Evolutionary conservation across 352 stramenopile genomes (phyloP), one percentile per base, ranked within the genome.

Genomic region (Globisporangium carolinianum): DNA sequence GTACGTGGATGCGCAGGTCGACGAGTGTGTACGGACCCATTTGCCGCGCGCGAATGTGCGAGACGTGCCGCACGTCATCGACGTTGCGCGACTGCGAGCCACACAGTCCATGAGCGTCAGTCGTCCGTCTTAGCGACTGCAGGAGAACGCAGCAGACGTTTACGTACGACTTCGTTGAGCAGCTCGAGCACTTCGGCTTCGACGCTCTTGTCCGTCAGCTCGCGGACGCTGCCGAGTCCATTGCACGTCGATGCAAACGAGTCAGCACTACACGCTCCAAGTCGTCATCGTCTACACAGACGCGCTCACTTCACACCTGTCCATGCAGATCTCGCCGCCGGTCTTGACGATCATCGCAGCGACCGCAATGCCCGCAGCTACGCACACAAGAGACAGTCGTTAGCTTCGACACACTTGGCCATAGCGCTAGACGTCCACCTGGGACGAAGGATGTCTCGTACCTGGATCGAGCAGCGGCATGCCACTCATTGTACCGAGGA

Each of bases 301-400:
- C 24, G 2, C 24, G 24, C 24, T 32, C 24, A 32, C 24, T 32
- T 24, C 45, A 15, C 45, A 85, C 77, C 83, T 94, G 60, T 94
- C 81, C 32, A 92, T 64, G 52, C 81, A 89, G 52, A 96, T 89
- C 42, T 92, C 76, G 8, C 71, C 72, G n/a, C 86, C 86, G 1
- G 85, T 94, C 65, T 91, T 94, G 47, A 91, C 72, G 52, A 97
- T 95, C 86, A 97, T 96, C 6, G 77, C 78, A 43, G 86, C 84
- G 10, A 97, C 88, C 15, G 87, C 69, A 51, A 94, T 84, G 39
- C 86, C 87, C 45, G 86, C 87, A 50, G 89, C 84, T 85, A 17
- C 24, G 24, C 24, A 32, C 24, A 32, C 24, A 32, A 32, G 24
- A 32, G 24, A 32, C 24, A 32, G 24, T 32, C 24, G 24, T 32